Evolutionary conservation across 805 yeast genomes (phyloP).

Genomic region (Starmera amethionina): DNA sequence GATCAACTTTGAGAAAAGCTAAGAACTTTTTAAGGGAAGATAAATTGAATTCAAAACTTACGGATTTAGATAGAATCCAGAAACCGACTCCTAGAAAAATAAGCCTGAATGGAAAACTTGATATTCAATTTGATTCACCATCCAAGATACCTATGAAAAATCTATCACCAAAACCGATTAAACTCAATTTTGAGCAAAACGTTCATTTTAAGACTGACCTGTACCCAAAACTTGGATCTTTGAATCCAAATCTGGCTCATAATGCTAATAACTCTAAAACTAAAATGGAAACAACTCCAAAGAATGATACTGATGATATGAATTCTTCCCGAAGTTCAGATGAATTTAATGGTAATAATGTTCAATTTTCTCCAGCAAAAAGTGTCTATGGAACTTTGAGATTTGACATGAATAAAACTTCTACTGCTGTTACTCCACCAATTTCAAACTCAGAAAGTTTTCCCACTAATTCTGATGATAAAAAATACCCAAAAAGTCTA

Average conservation of each 20-base stretch:
- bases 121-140: neutral
- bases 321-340: neutral
- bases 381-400: slow-evolving; percentile 18
- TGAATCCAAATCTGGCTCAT: neutral
- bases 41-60: neutral
- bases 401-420: slow-evolving; percentile 13
- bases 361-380: slow-evolving; percentile 18
- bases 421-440: neutral
- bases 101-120: neutral
- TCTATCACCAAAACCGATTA: neutral
- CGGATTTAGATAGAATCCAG: slow-evolving; percentile 1
- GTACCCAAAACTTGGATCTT: too few species aligned
- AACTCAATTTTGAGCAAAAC: too few species aligned
- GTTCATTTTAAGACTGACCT: too few species aligned
- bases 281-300: too few species aligned
- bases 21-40: slow-evolving; percentile 9
- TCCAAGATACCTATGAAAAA: neutral
- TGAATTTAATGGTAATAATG: slow-evolving; percentile 5
- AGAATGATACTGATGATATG: too few species aligned
- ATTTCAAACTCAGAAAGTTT: neutral
- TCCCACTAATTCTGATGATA: neutral
- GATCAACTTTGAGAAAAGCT: slow-evolving; percentile 15
- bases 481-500: slow-evolving; percentile 4
- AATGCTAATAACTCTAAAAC: neutral
- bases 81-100: neutral